Percentiles rank a stretch among this genome's conserved stretches.
These are phyloP conservation scores for Trichoderma aggressivum DNA, from an alignment of 2,329 filamentous ascomycete genomes.

Conservation along the genomic window DNA sequence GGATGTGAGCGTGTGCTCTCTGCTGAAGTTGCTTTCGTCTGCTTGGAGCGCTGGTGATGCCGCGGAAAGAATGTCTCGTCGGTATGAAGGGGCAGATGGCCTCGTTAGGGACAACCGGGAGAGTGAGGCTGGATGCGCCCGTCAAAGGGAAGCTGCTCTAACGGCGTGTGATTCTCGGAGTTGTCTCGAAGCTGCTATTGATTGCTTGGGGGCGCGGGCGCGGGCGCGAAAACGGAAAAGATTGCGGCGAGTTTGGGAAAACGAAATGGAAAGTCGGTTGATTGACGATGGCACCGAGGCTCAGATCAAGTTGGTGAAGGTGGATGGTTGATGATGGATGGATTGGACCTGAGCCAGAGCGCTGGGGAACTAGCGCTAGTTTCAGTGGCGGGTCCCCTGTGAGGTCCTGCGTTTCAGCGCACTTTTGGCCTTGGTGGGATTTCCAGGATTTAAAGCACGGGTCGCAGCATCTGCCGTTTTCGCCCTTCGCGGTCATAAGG, in stretches of 20 bases:
- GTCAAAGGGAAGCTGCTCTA: neutral
- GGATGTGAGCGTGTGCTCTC: neutral
- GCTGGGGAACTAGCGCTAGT: conserved; percentile 7
- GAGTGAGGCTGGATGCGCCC: neutral
- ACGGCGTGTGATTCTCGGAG: neutral
- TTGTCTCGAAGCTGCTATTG: neutral
- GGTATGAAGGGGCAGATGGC: neutral
- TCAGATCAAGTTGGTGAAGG: neutral
- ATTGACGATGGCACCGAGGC: conserved; percentile 15
- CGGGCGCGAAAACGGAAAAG: neutral
- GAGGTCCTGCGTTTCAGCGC: conserved; percentile 2
- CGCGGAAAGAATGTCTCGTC: neutral
- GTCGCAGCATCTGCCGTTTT: too few species aligned
- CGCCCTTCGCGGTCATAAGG: too few species aligned
- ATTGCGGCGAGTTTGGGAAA: neutral
- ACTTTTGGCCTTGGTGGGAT: neutral
- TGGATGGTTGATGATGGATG: neutral
- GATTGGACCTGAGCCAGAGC: neutral
- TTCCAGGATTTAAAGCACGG: too few species aligned
- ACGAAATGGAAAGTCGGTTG: neutral
- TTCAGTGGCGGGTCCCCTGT: neutral
- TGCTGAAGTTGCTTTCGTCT: neutral
- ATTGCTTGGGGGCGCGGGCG: neutral
- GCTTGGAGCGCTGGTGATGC: neutral
- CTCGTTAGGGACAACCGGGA: neutral